phyloP scores from a whole-genome alignment of 2,329 filamentous ascomycete genomes.

The Colletotrichum echinochloae region DNA sequence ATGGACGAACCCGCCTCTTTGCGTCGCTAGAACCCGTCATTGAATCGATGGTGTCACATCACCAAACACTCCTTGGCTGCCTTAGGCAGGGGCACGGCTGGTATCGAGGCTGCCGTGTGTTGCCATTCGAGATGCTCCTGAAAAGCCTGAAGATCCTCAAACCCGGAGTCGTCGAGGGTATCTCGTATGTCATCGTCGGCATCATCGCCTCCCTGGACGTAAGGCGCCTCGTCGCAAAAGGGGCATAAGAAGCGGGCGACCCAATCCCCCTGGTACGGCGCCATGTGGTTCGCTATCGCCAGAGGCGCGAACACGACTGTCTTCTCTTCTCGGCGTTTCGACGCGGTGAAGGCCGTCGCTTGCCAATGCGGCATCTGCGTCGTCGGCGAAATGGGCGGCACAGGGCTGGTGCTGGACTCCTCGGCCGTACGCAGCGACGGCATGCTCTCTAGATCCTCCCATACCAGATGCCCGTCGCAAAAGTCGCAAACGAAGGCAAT shows the following conservation, averaged over 20 bases:
- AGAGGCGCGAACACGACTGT: slow-evolving; percentile 67
- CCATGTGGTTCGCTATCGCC: slow-evolving; percentile 68
- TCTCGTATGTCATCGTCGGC: slow-evolving; percentile 62
- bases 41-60: slow-evolving; percentile 54
- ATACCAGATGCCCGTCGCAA: slow-evolving; percentile 70
- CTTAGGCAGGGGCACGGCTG: slow-evolving; percentile 48
- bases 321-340: slow-evolving; percentile 54
- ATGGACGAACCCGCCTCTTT: slow-evolving; percentile 14
- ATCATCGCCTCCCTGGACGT: slow-evolving; percentile 59
- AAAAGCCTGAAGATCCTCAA: slow-evolving; percentile 61
- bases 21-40: slow-evolving; percentile 26
- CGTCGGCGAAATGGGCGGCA: slow-evolving; percentile 29
- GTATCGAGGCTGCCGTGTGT: slow-evolving; percentile 58
- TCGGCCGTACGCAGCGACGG: slow-evolving; percentile 55
- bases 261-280: slow-evolving; percentile 64
- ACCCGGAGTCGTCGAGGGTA: slow-evolving; percentile 61
- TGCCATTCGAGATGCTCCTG: slow-evolving; percentile 69
- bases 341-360: slow-evolving; percentile 57
- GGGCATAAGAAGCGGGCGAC: slow-evolving; percentile 65
- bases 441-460: slow-evolving; percentile 67
- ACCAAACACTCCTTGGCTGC: slow-evolving; percentile 56
- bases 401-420: slow-evolving; percentile 16
- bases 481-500: slow-evolving; percentile 71
- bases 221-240: slow-evolving; percentile 65
- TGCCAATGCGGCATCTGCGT: slow-evolving; percentile 61